phyloP scores from a whole-genome alignment of 202 grass and related monocot genomes.

The Digitaria exilis region DNA sequence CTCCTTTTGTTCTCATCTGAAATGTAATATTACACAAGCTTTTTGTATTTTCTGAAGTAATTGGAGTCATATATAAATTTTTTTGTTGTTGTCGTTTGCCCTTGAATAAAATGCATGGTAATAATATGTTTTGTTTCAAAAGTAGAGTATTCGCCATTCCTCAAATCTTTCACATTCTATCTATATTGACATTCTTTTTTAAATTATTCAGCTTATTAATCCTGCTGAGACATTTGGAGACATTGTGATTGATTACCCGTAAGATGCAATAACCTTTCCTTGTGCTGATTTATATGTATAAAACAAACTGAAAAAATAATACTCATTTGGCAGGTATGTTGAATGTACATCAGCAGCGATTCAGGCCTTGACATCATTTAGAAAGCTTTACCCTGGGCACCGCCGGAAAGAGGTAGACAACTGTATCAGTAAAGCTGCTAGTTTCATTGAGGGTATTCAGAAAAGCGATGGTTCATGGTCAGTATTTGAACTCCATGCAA shows the following conservation, averaged over 20 bases:
- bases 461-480: slow-evolving; percentile 80
- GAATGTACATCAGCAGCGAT: slow-evolving; percentile 94
- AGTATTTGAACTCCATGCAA: background rate
- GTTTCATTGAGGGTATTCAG: slow-evolving; percentile 79
- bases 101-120: background rate
- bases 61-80: background rate
- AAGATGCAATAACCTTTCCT: slow-evolving; percentile 48
- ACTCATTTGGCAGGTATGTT: slow-evolving; percentile 64
- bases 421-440: slow-evolving; percentile 74
- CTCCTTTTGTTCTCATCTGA: background rate
- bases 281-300: slow-evolving; percentile 30
- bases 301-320: slow-evolving; percentile 37
- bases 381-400: slow-evolving; percentile 81
- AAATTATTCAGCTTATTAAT: slow-evolving; percentile 75
- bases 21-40: background rate
- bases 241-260: slow-evolving; percentile 95
- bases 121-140: slow-evolving; percentile 19
- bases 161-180: slow-evolving; percentile 26
- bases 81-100: background rate
- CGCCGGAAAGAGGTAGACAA: slow-evolving; percentile 65
- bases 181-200: slow-evolving; percentile 35
- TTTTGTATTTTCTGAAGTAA: slow-evolving; percentile 12
- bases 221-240: slow-evolving; percentile 88
- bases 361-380: slow-evolving; percentile 88
- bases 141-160: background rate